Percentiles rank a stretch among this genome's conserved stretches.
These are phyloP conservation scores for Populus nigra DNA, from an alignment of 345 rosid genomes.

Conservation along the genomic window DNA sequence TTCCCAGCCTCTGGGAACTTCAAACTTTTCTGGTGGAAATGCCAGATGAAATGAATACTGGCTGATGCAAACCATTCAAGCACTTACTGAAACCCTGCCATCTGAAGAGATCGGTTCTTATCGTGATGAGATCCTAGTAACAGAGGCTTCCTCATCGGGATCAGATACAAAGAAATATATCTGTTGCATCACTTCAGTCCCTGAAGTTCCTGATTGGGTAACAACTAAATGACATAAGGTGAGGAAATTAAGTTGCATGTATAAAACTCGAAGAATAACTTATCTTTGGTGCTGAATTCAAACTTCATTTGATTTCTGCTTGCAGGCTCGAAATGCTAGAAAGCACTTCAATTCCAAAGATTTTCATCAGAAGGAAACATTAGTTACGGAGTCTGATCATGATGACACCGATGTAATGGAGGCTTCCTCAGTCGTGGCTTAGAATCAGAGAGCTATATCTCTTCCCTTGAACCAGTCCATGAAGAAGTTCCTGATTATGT, in stretches of 20 bases:
- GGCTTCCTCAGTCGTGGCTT: too few relatives aligned
- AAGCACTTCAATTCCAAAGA: background rate
- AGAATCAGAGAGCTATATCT: too few relatives aligned
- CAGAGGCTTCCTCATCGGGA: background rate
- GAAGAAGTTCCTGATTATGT: too few relatives aligned
- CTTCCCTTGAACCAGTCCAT: too few relatives aligned
- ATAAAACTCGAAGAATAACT: background rate
- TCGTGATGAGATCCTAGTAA: background rate
- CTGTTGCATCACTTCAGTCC: too few relatives aligned
- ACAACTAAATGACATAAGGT: background rate
- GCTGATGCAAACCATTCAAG: background rate
- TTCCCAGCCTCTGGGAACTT: background rate
- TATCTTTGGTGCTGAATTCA: background rate
- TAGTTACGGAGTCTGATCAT: background rate
- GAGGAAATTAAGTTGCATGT: background rate
- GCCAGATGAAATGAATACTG: background rate
- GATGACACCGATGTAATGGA: too few relatives aligned
- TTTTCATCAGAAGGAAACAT: background rate
- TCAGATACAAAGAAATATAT: background rate
- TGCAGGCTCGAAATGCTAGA: background rate
- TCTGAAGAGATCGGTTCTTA: background rate
- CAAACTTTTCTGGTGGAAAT: background rate
- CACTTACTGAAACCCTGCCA: slow-evolving; percentile 5
- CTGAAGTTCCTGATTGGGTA: too few relatives aligned
- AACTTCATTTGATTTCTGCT: background rate